phyloP scores from a whole-genome alignment of 2,329 filamentous ascomycete genomes.

The Triangularia verruculosa region DNA sequence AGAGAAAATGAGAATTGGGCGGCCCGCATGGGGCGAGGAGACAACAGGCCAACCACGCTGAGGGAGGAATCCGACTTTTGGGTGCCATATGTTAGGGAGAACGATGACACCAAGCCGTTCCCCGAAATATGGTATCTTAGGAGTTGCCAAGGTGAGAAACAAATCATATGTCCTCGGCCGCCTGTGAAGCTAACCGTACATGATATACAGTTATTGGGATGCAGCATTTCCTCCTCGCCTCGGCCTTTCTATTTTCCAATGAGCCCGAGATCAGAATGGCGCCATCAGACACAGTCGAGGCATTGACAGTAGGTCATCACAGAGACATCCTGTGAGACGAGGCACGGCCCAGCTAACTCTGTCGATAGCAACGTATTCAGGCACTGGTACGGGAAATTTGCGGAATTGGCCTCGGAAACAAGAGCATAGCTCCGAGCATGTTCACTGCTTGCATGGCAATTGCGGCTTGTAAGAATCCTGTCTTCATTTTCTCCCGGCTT shows the following conservation, averaged over 20 bases:
- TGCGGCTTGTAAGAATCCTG: conserved; percentile 43
- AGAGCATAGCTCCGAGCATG: conserved; percentile 53
- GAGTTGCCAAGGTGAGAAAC: conserved; percentile 50
- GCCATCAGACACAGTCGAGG: neutral
- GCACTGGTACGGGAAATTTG: conserved; percentile 51
- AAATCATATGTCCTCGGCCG: conserved; percentile 58
- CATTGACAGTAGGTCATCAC: neutral
- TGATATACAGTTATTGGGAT: conserved; percentile 49
- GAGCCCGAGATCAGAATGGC: neutral
- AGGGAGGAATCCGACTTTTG: neutral
- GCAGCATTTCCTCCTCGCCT: conserved; percentile 58
- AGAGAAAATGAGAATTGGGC: neutral
- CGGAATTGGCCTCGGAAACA: conserved; percentile 57
- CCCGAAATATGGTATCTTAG: conserved; percentile 57
- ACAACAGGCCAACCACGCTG: conserved; percentile 35
- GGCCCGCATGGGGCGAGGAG: conserved; percentile 38
- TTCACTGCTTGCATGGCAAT: conserved; percentile 57
- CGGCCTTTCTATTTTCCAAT: conserved; percentile 43
- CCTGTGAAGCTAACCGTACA: conserved; percentile 52
- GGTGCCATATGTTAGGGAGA: conserved; percentile 27
- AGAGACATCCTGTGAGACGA: neutral
- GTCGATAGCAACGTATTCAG: conserved; percentile 42
- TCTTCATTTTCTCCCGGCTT: neutral
- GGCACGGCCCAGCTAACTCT: neutral
- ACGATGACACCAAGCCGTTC: conserved; percentile 43